Base-by-base conservation (phyloP, 352 stramenopile species). In the Globisporangium barbulae region DNA sequence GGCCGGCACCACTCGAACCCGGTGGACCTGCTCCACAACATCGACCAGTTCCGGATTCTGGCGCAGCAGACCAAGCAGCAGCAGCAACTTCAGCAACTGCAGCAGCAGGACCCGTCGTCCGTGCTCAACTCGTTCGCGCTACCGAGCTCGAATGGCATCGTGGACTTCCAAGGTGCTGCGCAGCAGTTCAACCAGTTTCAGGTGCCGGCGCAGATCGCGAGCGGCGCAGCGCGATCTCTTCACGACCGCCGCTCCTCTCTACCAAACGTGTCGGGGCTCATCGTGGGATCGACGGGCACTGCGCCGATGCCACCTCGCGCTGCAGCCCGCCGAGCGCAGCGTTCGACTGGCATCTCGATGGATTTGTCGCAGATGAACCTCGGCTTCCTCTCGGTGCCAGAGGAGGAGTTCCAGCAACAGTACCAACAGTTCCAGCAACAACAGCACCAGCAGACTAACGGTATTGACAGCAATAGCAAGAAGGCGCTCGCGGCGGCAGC, bases 281-380 rank as follows among this genome's bases (percentile, higher is more conserved):
- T 35, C 13, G 48, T 54, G 48, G 22, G 31, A 6, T 22, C 48
- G 21, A 33, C 31, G 15, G 42, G 25, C 35, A 56, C 33, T 6
- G 3, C 42, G 21, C 39, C n/a, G 17, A 47, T 58, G 45, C 59
- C 59, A 2, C 59, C 59, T 17, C 59, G 47, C 48, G 59, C 59
- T 30, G 47, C 70, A 21, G 69, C 77, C 55, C 69, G 72, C 22
- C 72, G 73, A 42, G 59, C 69, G 31, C 72, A 73, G 53, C 72
- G 79, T n/a, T 92, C 85, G 19, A 88, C 85, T 12, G 85, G 85
- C 0, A 58, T 94, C 25, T 94, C 85, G 31, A 82, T 91, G 77
- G 85, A 94, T 75, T 83, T 94, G 73, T 89, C 81, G 41, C 81
- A 93, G 53, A 83, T 94, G 64, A 89, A 91, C 53, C 62, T 94